Base-by-base conservation (phyloP, 2,329 filamentous ascomycete species). In the Exophiala calicioides region DNA sequence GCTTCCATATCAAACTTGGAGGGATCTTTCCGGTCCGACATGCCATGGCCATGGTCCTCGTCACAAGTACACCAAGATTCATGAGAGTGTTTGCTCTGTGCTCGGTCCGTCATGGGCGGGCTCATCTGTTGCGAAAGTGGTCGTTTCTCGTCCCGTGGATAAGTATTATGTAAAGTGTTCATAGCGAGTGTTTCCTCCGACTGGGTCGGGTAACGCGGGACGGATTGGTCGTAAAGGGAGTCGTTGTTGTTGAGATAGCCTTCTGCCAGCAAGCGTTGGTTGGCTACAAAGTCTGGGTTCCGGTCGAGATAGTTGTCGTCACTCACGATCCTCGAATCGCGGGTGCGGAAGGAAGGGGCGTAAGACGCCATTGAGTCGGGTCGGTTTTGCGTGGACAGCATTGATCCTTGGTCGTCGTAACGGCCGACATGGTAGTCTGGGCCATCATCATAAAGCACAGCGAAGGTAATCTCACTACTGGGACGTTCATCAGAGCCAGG, bases 1-100 rank as follows among this genome's bases (percentile, higher is more conserved):
- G 50, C 47, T 42, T 59, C 57, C 5, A 59, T 27, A 39, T 59
- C 57, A 41, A 58, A 54, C 44, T 55, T 53, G 33, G 37, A n/a
- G n/a, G 50, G 48, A 16, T 54, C 53, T 21, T 54, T 55, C 23
- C 40, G 34, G 36, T 55, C 51, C 3, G 44, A 16, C 52, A 49
- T 52, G 24, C 47, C 52, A 27, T 58, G 56, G 13, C 56, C 56
- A 37, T 58, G 56, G 19, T 58, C 57, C 30, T 59, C 57, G 21
- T 59, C 57, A 44, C 57, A 59, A 6, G 57, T 58, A 39, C 57
- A 59, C 57, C 57, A 59, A 16, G 55, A 58, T 34, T 59, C 55
- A 24, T 57, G 52, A 9, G 57, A 58, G 31, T 58, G 57, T 44
- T 52, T 56, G 32, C 50, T 53, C 12, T 54, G 35, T 24, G 47